Base-by-base conservation (phyloP, 768 basidiomycete species). In the Asterophora parasitica region DNA sequence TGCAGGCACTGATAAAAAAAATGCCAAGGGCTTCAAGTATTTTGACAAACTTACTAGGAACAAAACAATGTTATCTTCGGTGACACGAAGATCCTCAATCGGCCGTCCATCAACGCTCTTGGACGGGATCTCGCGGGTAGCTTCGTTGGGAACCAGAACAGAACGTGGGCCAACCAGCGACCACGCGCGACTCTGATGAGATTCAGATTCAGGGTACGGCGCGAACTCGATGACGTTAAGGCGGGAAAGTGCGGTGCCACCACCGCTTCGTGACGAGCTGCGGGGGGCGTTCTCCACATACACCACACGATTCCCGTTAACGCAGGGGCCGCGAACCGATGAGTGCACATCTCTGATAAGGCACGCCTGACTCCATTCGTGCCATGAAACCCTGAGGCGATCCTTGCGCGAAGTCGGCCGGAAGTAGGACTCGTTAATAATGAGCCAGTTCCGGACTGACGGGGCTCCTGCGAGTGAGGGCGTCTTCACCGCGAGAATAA, bases 51-150 rank as follows among this genome's bases (percentile, higher is more conserved):
- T 38, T 60, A 81, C 82, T 52, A 80, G 60, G 51, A 81, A 71
- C 44, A 84, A 58, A 44, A 82, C 64, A 15, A 83, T 70, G 46
- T 81, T 80, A 52, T 84, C 82, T 59, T 83, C 82, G 9, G 78
- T 83, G 33, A 74, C 72, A 33, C 71, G 67, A 46, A 82, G 64
- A 60, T 72, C 74, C 30, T 79, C 74, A 44, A 82, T 70, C 30
- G 62, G 65, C 41, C 71, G 64, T 7, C 70, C 65, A 48, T 74
- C 69, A 2, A 75, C 72, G 12, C 74, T 77, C 44, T 68, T 61
- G 8, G 65, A 50, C 7, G 78, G 71, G 20, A 80, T 62, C 8
- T 68, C 69, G 42, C 74, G 74, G 53, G 59, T 58, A 37, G 52
- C 62, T 58, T 78, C 78, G 50, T 55, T 68, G 7, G 76, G 74